Percentiles rank a stretch among this genome's conserved stretches.
Conservation (phyloP, 2,329 filamentous ascomycete species). For the Plectosphaerella sp. region DNA sequence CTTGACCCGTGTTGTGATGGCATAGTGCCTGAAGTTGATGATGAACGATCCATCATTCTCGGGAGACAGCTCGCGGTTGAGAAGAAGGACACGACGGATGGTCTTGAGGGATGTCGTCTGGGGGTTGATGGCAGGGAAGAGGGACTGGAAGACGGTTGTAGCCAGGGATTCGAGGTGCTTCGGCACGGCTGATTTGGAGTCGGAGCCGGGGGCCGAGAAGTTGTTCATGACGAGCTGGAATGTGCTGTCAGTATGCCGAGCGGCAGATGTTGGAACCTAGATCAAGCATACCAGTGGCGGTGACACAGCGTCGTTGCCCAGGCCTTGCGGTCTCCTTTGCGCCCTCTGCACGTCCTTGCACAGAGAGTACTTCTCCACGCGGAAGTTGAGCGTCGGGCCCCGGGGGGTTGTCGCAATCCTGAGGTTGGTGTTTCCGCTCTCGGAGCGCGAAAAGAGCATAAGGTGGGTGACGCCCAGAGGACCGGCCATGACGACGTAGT, state of each 20-base stretch:
- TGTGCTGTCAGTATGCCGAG: conserved; percentile 18
- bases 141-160: conserved; percentile 90
- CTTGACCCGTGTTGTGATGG: conserved; percentile 84
- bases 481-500: conserved; percentile 94
- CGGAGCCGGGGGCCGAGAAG: conserved; percentile 64
- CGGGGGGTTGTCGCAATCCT: conserved; percentile 82
- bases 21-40: conserved; percentile 87
- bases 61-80: conserved; percentile 70
- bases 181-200: conserved; percentile 67
- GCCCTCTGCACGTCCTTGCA: conserved; percentile 85
- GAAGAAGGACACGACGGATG: conserved; percentile 84
- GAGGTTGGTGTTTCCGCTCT: conserved; percentile 87
- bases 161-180: conserved; percentile 91
- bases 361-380: conserved; percentile 90
- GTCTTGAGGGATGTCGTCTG: conserved; percentile 83
- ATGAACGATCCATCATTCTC: conserved; percentile 68
- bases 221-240: conserved; percentile 93
- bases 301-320: conserved; percentile 79
- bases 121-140: conserved; percentile 94
- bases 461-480: conserved; percentile 91
- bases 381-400: conserved; percentile 89
- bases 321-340: conserved; percentile 76
- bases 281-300: conserved; percentile 64
- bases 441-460: conserved; percentile 86
- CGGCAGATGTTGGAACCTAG: not conserved